Evolutionary conservation across 352 stramenopile species (phyloP), one percentile per base, ranked within the genome.

Genomic region (Phytophthora fragariaefolia): DNA sequence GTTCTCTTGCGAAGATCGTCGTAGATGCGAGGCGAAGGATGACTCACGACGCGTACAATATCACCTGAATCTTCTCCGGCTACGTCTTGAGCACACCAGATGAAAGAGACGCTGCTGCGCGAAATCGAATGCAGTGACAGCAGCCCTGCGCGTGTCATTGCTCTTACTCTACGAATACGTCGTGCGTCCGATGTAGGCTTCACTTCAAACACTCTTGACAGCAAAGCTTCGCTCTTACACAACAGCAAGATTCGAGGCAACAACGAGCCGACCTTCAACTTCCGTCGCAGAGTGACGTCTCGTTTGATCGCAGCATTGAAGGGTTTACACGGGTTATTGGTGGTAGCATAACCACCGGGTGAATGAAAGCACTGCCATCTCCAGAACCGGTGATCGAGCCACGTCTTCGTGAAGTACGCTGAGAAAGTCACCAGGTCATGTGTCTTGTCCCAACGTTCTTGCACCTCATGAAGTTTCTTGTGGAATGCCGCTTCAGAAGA

Each of bases 351-450:
- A 18, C 69, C 63, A 3, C 52, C 15, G 6, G 69, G 51, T 12
- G 64, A 59, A 26, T 63, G 38, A 18, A 51, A 42, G 46, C 69
- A 71, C 17, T 73, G 43, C 63, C 58, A 77, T 1, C 48, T 9
- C 48, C 20, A 23, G 1, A 58, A 24, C 0, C 23, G 17, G 6
- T 43, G 18, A 17, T 65, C 47, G 0, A 66, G 13, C 26, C 36
- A 58, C 2, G 58, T 18, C 5, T 36, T 53, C 2, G 36, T 15
- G 18, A 58, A 58, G 15, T 48, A 58, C 4, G 3, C 17, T 0
- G 27, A 38, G n/a, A 58, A 52, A 1, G 3, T 18, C 6, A 8
- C 17, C 24, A 53, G 4, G 1, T 51, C 9, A 2, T 34, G 5
- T 4, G 0, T 18, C 15, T 51, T 30, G 4, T 6, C 26, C 58